phyloP scores from a whole-genome alignment of 495 filamentous ascomycete species.

The Aspergillus bridgeri region DNA sequence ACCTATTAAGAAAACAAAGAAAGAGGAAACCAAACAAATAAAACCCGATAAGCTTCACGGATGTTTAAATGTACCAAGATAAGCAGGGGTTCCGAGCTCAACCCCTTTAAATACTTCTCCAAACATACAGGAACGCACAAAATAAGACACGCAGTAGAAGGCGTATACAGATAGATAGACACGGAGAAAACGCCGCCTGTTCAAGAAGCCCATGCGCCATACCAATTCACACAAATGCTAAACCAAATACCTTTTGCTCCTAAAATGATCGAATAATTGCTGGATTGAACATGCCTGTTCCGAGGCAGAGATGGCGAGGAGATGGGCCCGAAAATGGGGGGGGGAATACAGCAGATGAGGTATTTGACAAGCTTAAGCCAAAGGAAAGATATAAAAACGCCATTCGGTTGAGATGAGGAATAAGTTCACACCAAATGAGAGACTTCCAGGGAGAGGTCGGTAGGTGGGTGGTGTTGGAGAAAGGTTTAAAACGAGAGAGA shows the following conservation, averaged over 20 bases:
- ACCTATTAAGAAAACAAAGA: constrained; percentile 1
- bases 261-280: constrained; percentile 1
- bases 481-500: too few species aligned
- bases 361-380: background rate
- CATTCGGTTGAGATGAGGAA: background rate
- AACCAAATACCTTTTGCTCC: constrained; percentile 5
- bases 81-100: too few species aligned
- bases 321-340: background rate
- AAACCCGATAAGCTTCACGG: constrained; percentile 6
- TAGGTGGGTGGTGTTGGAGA: background rate
- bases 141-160: background rate
- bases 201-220: constrained; percentile 11
- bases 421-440: background rate
- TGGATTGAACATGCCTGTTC: constrained; percentile 5
- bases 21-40: too few species aligned
- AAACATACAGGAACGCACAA: background rate
- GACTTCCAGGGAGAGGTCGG: background rate
- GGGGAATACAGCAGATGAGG: background rate
- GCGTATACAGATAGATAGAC: too few species aligned
- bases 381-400: background rate
- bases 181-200: constrained; percentile 6
- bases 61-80: background rate
- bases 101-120: background rate
- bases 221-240: constrained; percentile 5
- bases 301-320: constrained; percentile 7